Percentiles rank a stretch among this genome's conserved stretches.
These are phyloP conservation scores for Geosiphon pyriformis DNA, from an alignment of 192 early-diverging fungal genomes.

Conservation along the genomic window DNA sequence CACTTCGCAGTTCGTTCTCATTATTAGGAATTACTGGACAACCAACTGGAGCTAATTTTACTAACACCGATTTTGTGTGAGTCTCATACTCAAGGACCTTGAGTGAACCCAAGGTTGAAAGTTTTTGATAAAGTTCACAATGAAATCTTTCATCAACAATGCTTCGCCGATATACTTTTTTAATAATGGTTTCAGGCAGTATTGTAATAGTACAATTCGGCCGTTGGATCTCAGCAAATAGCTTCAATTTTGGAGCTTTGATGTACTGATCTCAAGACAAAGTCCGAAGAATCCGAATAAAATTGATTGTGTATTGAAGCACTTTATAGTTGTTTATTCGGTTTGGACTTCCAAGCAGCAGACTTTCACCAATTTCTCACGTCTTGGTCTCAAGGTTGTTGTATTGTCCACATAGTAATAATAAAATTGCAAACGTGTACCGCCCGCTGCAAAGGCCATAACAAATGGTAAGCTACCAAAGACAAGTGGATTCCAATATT, in stretches of 20 bases:
- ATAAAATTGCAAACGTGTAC: background rate
- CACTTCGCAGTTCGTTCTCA: background rate
- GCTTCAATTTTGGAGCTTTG: background rate
- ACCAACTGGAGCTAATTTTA: background rate
- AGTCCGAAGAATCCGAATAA: too few species aligned
- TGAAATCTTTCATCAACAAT: background rate
- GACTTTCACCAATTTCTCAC: background rate
- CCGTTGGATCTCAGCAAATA: too few species aligned
- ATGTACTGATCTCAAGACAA: background rate
- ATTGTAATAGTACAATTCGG: background rate
- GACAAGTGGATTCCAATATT: background rate
- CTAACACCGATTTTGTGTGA: background rate
- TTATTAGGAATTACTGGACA: background rate
- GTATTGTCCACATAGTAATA: too few species aligned
- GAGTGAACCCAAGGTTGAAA: background rate
- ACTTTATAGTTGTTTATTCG: background rate
- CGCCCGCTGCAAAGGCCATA: background rate
- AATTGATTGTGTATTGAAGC: background rate
- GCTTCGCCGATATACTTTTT: background rate
- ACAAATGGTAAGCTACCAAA: too few species aligned
- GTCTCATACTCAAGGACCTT: background rate
- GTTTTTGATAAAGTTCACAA: background rate
- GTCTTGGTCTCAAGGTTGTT: background rate
- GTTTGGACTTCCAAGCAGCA: background rate
- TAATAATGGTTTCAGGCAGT: background rate